Base-by-base conservation (phyloP, 768 basidiomycete species). In the Tylopilus balloui region DNA sequence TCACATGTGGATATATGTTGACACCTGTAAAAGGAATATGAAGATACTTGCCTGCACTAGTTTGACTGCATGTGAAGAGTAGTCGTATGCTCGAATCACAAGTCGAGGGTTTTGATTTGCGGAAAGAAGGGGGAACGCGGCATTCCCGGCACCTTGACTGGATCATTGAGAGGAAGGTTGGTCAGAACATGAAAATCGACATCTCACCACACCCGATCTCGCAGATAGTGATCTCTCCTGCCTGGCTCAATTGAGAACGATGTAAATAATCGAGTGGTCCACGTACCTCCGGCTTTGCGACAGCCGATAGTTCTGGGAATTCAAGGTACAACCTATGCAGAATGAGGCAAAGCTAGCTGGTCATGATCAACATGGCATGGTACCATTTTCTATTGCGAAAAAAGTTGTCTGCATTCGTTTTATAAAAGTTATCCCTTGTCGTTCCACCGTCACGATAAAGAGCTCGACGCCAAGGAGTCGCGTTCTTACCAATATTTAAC, bases 371-470 rank as follows among this genome's bases (percentile, higher is more conserved):
- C 17, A 21, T 3, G 1, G 29, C 45, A 6, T 1, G 3, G 15
- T 61, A 82, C 87, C 96, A 99, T 73, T 92, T 89, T 49, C 96
- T 77, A 68, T 98, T 84, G 34, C 89, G 85, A 73, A 98, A 99
- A 70, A 99, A 98, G 57, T 94, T 93, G 61, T 71, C 78, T 19
- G 80, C 74, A 53, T 95, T 93, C 45, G 75, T 76, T 59, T 86
- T 85, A 75, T 99, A 98, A 60, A 98, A 97, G 47, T 83, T 83
- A 63, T 98, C 89, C 94, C 94, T 96, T 60, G 55, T 69, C 6
- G 53, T 49, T 6, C 60, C 11, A 59, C 7, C 68, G 54, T 64
- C 24, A 58, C 29, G 11, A 42, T 63, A 39, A 54, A 51, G 54
- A 4, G 55, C 53, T 48, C 69, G 59, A 57, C 69, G 67, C 17